phyloP scores from a whole-genome alignment of 257 asterid species.

The Nicotiana sylvestris region DNA sequence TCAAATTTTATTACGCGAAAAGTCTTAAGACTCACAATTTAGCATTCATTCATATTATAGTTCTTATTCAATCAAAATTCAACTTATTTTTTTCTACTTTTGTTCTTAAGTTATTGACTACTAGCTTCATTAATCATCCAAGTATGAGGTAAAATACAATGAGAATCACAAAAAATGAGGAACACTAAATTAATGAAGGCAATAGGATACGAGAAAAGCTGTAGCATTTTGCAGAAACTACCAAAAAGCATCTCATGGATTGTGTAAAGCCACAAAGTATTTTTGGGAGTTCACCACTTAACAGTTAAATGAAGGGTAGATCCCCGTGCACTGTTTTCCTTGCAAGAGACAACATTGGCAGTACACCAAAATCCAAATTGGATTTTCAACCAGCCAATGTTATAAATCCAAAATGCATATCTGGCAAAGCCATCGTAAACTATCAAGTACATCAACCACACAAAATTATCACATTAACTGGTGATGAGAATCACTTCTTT shows the following conservation, averaged over 20 bases:
- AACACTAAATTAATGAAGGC: slow-evolving; percentile 1
- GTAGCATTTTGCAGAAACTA: background rate
- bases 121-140: background rate
- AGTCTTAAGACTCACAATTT: background rate
- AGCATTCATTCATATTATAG: background rate
- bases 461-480: background rate
- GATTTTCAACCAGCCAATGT: background rate
- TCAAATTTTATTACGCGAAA: background rate
- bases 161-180: background rate
- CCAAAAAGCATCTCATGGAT: background rate
- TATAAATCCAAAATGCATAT: background rate
- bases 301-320: background rate
- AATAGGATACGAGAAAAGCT: background rate
- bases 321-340: background rate
- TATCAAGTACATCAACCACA: slow-evolving; percentile 2
- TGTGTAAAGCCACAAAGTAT: background rate
- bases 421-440: background rate
- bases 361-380: background rate
- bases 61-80: slow-evolving; percentile 1
- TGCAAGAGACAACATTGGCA: background rate
- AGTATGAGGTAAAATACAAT: background rate
- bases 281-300: background rate
- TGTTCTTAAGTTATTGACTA: background rate
- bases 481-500: background rate
- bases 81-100: background rate